Conservation (phyloP, 23 red algal species). For the Agarophyton chilense region DNA sequence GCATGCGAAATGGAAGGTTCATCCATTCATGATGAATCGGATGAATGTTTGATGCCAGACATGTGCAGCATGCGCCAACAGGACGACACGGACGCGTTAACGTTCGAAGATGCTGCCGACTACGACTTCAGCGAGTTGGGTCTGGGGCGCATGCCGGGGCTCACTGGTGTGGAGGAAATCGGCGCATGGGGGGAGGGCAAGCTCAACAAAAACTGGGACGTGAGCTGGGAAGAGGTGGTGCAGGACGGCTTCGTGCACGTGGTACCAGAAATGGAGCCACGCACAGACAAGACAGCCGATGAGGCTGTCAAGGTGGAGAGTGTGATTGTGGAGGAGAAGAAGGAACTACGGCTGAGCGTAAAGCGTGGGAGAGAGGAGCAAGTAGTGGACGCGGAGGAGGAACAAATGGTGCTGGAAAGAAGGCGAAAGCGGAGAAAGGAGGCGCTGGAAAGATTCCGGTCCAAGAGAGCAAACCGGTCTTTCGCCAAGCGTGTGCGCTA, state of each 20-base stretch:
- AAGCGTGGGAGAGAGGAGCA: not conserved
- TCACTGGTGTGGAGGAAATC: constrained; percentile 38
- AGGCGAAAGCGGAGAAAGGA: constrained; percentile 68
- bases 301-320: not conserved
- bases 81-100: constrained; percentile 6
- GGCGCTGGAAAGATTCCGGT: constrained; percentile 73
- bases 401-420: constrained; percentile 31
- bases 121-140: constrained; percentile 55
- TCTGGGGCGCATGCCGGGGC: constrained; percentile 37
- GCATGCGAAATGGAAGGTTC: constrained; percentile 34
- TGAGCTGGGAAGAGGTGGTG: constrained; percentile 66
- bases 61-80: not conserved
- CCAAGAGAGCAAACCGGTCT: constrained; percentile 71
- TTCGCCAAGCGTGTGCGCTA: constrained; percentile 85
- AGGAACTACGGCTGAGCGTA: not conserved
- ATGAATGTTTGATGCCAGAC: not conserved
- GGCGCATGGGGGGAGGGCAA: constrained; percentile 38
- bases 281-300: not conserved
- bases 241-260: constrained; percentile 55
- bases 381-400: constrained; percentile 17
- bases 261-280: constrained; percentile 48
- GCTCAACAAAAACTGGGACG: constrained; percentile 41
- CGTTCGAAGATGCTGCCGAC: constrained; percentile 65
- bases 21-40: constrained; percentile 57
- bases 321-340: not conserved